Percentiles rank a stretch among this genome's conserved stretches.
Evolutionary conservation across 164 flowering plant species (phyloP).

Genomic region (Vitis cinerea): DNA sequence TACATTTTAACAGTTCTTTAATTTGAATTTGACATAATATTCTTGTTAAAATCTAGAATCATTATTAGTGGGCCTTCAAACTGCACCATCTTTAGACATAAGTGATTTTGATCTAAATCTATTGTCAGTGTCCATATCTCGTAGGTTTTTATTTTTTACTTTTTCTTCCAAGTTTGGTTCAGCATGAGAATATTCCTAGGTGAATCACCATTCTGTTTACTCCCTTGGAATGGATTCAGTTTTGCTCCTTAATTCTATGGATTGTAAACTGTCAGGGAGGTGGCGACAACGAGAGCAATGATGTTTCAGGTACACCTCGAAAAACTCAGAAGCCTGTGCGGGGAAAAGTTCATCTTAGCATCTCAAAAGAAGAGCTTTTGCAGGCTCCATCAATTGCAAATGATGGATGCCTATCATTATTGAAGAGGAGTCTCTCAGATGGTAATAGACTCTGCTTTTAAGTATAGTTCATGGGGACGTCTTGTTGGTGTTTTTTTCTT

Average conservation of each 20-base stretch:
- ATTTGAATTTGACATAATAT: no score
- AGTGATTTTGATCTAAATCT: no score
- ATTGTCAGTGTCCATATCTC: no score
- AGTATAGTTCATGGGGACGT: neutral
- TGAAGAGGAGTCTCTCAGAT: constrained; percentile 64
- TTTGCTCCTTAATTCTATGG: neutral
- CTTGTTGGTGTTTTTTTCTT: neutral
- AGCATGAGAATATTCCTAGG: no score
- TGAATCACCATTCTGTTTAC: no score
- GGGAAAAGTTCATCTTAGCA: constrained; percentile 37
- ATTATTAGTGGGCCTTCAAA: no score
- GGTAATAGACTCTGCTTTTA: constrained; percentile 38
- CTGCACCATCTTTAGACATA: no score
- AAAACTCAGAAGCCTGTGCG: constrained; percentile 65
- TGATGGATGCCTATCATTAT: constrained; percentile 63
- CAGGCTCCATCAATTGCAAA: constrained; percentile 36
- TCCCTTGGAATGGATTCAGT: no score
- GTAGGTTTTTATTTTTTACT: no score
- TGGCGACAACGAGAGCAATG: constrained; percentile 84
- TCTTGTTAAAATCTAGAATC: no score
- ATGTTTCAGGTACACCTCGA: constrained; percentile 42
- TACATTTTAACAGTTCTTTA: no score
- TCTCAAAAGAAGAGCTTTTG: constrained; percentile 47
- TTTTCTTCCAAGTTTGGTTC: no score
- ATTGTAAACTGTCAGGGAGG: constrained; percentile 54